Evolutionary conservation across 495 filamentous ascomycete species (phyloP).

Genomic region (Aspergillus bertholletiae): DNA sequence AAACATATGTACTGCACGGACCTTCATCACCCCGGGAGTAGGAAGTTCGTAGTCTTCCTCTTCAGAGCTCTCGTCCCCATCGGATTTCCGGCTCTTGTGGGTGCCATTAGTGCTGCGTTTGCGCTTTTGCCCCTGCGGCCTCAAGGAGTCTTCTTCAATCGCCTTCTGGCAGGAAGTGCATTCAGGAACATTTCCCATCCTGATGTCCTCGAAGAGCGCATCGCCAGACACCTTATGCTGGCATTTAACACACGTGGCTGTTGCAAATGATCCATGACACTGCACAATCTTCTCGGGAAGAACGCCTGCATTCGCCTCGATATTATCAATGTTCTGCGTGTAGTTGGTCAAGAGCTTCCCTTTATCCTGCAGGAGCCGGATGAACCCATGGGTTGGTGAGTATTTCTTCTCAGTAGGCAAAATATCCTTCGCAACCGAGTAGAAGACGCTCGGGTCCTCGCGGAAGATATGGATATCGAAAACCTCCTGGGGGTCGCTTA

Average conservation of each 20-base stretch:
- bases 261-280: constrained; percentile 94
- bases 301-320: constrained; percentile 87
- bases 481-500: constrained; percentile 87
- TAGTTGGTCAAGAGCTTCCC: constrained; percentile 93
- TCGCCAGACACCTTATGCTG: constrained; percentile 69
- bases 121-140: constrained; percentile 60
- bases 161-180: constrained; percentile 41
- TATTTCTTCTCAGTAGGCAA: constrained; percentile 68
- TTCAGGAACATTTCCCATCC: constrained; percentile 63
- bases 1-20: constrained; percentile 21
- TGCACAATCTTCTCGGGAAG: constrained; percentile 81
- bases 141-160: constrained; percentile 37
- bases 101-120: constrained; percentile 66
- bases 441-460: constrained; percentile 87
- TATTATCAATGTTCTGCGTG: constrained; percentile 98
- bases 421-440: constrained; percentile 86
- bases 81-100: constrained; percentile 48
- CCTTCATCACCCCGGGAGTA: constrained; percentile 87
- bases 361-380: constrained; percentile 87
- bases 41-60: constrained; percentile 71
- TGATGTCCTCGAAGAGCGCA: constrained; percentile 74
- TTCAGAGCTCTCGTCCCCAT: constrained; percentile 60
- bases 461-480: constrained; percentile 87
- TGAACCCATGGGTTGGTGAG: constrained; percentile 93
- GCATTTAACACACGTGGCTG: constrained; percentile 86